phyloP scores from a whole-genome alignment of 1,284 basidiomycete genomes.

The Porphyrellus sp. region DNA sequence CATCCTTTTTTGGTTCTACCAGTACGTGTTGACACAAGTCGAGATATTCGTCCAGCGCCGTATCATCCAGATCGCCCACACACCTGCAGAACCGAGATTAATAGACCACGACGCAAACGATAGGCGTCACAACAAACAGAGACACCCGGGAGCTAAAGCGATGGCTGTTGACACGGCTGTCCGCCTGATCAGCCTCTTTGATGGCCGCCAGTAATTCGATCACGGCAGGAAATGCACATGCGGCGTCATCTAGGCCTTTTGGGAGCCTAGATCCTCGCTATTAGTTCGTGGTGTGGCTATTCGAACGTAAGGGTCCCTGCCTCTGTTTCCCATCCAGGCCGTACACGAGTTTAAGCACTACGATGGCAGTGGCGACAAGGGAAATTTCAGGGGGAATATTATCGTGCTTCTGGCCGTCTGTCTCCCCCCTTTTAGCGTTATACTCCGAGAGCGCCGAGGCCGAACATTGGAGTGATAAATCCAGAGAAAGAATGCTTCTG shows the following conservation, averaged over 20 bases:
- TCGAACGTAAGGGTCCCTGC: constrained; percentile 34
- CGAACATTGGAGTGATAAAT: constrained; percentile 57
- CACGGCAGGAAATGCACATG: constrained; percentile 57
- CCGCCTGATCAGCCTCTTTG: constrained; percentile 37
- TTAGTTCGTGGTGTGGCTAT: constrained; percentile 9
- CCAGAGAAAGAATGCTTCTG: constrained; percentile 54
- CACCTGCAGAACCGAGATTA: constrained; percentile 41
- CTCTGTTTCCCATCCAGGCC: constrained; percentile 72
- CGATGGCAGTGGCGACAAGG: constrained; percentile 60
- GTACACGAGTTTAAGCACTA: constrained; percentile 81
- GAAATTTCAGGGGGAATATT: constrained; percentile 75
- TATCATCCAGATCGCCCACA: constrained; percentile 51
- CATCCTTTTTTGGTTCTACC: constrained; percentile 32
- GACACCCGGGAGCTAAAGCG: constrained; percentile 37
- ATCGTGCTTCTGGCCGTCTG: constrained; percentile 51
- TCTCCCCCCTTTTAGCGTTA: constrained; percentile 37
- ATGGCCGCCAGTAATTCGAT: constrained; percentile 53
- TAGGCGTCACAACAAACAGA: constrained; percentile 30
- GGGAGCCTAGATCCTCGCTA: constrained; percentile 42
- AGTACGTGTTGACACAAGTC: constrained; percentile 62
- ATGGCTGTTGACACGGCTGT: constrained; percentile 30
- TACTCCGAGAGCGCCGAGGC: constrained; percentile 44
- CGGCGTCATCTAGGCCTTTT: constrained; percentile 50
- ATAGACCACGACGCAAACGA: constrained; percentile 6
- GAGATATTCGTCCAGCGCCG: constrained; percentile 64